These are phyloP conservation scores for Galerina sulciceps DNA, from an alignment of 768 basidiomycete species.

Conservation along the genomic window DNA sequence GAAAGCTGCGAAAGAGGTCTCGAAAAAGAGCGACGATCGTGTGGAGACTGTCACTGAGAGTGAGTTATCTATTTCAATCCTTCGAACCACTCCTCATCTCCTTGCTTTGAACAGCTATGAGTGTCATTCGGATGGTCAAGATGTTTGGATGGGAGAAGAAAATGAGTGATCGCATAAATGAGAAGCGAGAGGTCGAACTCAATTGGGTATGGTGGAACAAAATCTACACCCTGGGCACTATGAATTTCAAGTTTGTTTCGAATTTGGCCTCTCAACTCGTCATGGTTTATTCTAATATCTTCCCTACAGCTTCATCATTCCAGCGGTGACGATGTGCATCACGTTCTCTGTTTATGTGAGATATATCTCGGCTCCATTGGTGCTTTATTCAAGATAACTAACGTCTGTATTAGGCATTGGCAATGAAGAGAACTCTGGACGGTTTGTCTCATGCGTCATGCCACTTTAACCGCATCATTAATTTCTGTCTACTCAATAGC, in stretches of 20 bases:
- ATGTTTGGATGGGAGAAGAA: constrained; percentile 72
- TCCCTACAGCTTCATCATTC: constrained; percentile 54
- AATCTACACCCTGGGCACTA: constrained; percentile 56
- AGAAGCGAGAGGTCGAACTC: constrained; percentile 68
- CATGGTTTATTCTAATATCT: neutral
- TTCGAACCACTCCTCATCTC: neutral
- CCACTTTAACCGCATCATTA: too few species aligned
- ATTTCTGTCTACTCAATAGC: too few species aligned
- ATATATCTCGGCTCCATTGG: constrained; percentile 12
- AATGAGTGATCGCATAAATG: constrained; percentile 54
- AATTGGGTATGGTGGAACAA: constrained; percentile 55
- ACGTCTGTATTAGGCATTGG: too few species aligned
- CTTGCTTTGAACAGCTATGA: constrained; percentile 41
- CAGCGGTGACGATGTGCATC: constrained; percentile 65
- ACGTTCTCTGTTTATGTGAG: constrained; percentile 56
- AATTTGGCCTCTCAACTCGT: neutral
- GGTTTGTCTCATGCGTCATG: too few species aligned
- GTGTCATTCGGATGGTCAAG: constrained; percentile 70
- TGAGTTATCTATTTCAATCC: constrained; percentile 22
- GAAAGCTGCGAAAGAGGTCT: constrained; percentile 48
- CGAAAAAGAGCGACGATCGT: constrained; percentile 61
- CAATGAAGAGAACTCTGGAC: too few species aligned
- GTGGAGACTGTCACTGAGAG: constrained; percentile 68
- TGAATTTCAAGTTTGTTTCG: constrained; percentile 50
- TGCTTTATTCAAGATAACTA: too few species aligned